Conservation (phyloP, 352 stramenopile genomes). For the Peronospora belbahrii region DNA sequence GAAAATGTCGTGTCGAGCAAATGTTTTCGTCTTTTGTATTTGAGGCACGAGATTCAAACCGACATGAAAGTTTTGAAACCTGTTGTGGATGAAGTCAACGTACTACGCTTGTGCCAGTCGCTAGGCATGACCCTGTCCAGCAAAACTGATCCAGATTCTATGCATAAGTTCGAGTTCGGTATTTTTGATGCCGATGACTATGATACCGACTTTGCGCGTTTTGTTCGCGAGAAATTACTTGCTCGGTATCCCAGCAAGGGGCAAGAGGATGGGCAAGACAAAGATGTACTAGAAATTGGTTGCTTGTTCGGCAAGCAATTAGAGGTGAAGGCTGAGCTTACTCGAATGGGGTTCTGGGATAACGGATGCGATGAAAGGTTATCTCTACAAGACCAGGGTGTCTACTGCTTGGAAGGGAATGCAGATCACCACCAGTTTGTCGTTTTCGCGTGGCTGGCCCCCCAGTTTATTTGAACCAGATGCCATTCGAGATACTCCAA, state of each 20-base stretch:
- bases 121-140: constrained; percentile 32
- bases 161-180: constrained; percentile 36
- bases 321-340: constrained; percentile 39
- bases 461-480: constrained; percentile 26
- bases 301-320: constrained; percentile 52
- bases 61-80: constrained; percentile 54
- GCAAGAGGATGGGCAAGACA: not conserved
- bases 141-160: constrained; percentile 8
- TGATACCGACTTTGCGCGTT: constrained; percentile 51
- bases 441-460: constrained; percentile 47
- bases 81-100: constrained; percentile 54
- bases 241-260: not conserved
- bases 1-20: constrained; percentile 1
- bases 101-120: constrained; percentile 46
- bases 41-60: constrained; percentile 41
- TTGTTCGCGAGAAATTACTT: constrained; percentile 39
- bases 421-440: constrained; percentile 18
- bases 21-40: constrained; percentile 49
- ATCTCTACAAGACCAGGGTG: constrained; percentile 30
- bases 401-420: constrained; percentile 31
- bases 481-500: constrained; percentile 37
- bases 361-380: constrained; percentile 22
- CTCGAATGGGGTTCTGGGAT: constrained; percentile 29
- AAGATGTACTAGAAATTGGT: constrained; percentile 24
- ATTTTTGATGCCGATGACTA: constrained; percentile 40